phyloP scores from a whole-genome alignment of 2,329 filamentous ascomycete species.

The Neurospora sp. region DNA sequence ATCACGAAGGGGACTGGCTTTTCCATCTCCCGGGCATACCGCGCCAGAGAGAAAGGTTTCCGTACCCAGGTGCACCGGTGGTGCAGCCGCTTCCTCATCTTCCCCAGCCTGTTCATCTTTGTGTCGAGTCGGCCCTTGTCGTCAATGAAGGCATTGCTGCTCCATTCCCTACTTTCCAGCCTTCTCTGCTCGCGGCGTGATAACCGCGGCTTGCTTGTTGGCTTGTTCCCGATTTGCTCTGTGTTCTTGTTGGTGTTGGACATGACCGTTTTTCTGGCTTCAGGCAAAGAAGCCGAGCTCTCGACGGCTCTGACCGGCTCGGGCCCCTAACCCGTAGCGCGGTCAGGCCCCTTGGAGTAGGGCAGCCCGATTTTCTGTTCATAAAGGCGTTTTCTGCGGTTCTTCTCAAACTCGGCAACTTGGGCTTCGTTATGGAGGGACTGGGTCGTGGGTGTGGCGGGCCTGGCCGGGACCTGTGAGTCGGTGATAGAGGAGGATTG shows the following conservation, averaged over 20 bases:
- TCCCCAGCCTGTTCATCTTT: background rate
- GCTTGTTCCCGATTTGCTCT: too few relatives aligned
- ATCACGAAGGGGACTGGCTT: background rate
- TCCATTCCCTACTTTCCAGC: background rate
- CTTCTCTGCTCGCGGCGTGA: too few relatives aligned
- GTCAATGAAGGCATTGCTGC: background rate
- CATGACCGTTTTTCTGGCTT: too few relatives aligned
- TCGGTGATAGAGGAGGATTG: background rate
- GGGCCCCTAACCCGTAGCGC: background rate
- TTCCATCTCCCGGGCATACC: background rate
- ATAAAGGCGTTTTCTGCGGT: background rate
- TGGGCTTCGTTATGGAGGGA: background rate
- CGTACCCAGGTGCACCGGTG: background rate
- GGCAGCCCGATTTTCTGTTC: background rate
- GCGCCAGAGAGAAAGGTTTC: background rate
- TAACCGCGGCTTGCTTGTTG: too few relatives aligned
- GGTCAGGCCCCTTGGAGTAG: background rate
- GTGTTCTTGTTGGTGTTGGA: too few relatives aligned
- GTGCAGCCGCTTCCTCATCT: background rate
- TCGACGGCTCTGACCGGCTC: background rate
- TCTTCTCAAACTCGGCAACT: background rate
- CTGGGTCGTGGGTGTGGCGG: background rate
- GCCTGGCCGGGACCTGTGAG: background rate
- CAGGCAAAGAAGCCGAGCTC: background rate
- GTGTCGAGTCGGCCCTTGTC: rapidly evolving